Evolutionary conservation across 352 stramenopile genomes (phyloP).

Genomic region (Halophytophthora batemanensis): DNA sequence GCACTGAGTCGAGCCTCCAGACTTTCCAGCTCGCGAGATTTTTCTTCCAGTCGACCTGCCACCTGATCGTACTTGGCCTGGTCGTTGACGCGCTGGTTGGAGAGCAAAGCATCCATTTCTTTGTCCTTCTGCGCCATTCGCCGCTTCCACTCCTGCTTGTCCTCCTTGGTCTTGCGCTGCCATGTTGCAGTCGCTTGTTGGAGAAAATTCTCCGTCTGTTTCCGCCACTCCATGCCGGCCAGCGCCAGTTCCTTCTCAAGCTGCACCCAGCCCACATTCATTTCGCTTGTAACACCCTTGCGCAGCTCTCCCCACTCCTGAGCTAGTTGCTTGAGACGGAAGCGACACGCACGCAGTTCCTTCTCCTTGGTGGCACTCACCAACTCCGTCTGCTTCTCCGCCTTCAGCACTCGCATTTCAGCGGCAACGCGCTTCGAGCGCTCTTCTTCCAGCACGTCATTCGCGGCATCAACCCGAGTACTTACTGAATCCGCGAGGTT

Average conservation of each 20-base stretch:
- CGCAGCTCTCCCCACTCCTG: slow-evolving; percentile 32
- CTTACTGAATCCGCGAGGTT: slow-evolving; percentile 51
- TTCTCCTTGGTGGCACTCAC: slow-evolving; percentile 25
- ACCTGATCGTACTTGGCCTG: slow-evolving; percentile 57
- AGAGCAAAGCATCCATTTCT: slow-evolving; percentile 43
- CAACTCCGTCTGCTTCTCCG: slow-evolving; percentile 24
- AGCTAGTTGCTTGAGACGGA: slow-evolving; percentile 26
- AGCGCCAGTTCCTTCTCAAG: slow-evolving; percentile 30
- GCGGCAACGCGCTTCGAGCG: slow-evolving; percentile 15
- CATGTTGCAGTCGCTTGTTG: slow-evolving; percentile 16
- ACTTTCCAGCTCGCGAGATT: slow-evolving; percentile 32
- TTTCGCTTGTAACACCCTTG: slow-evolving; percentile 26
- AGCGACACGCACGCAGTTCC: slow-evolving; percentile 23
- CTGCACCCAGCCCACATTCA: slow-evolving; percentile 27
- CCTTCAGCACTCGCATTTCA: slow-evolving; percentile 24
- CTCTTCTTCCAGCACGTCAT: slow-evolving; percentile 34
- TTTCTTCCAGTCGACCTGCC: slow-evolving; percentile 35
- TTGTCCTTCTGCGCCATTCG: slow-evolving; percentile 45
- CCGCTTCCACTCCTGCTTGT: slow-evolving; percentile 44
- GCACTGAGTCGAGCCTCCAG: slow-evolving; percentile 20
- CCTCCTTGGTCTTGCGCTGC: slow-evolving; percentile 26
- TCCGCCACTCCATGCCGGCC: slow-evolving; percentile 21
- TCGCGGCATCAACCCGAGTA: slow-evolving; percentile 16
- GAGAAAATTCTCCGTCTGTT: slow-evolving; percentile 19
- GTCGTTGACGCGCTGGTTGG: slow-evolving; percentile 45